These are phyloP conservation scores for Tulasnella sp. DNA, from an alignment of 768 basidiomycete species.

Conservation along the genomic window DNA sequence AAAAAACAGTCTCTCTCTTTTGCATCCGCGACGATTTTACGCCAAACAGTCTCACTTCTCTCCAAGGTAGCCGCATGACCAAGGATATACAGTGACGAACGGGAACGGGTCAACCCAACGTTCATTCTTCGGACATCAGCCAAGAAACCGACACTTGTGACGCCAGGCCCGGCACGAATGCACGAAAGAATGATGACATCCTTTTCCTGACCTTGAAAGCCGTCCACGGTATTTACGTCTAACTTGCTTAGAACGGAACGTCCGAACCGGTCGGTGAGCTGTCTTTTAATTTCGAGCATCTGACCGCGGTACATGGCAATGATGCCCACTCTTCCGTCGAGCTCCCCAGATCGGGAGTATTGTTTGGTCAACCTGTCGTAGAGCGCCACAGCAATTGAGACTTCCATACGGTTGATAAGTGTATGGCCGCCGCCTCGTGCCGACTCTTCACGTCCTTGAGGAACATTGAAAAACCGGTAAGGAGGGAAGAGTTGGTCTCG, in stretches of 20 bases:
- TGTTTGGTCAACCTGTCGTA: slow-evolving; percentile 60
- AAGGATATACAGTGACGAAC: slow-evolving; percentile 86
- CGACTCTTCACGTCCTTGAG: slow-evolving; percentile 46
- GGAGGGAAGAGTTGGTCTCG: slow-evolving; percentile 59
- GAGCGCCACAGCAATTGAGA: slow-evolving; percentile 59
- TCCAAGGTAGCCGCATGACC: slow-evolving; percentile 86
- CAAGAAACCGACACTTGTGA: slow-evolving; percentile 78
- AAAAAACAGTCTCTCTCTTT: slow-evolving; percentile 48
- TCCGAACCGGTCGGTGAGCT: slow-evolving; percentile 65
- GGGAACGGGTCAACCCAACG: slow-evolving; percentile 95
- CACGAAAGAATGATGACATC: slow-evolving; percentile 96
- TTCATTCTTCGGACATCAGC: slow-evolving; percentile 89
- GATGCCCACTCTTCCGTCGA: slow-evolving; percentile 51
- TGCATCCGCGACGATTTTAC: slow-evolving; percentile 65
- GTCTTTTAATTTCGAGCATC: slow-evolving; percentile 54
- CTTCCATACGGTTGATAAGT: slow-evolving; percentile 64
- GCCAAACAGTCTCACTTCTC: slow-evolving; percentile 73
- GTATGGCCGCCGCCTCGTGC: slow-evolving; percentile 49
- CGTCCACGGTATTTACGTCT: slow-evolving; percentile 96
- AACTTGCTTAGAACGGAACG: slow-evolving; percentile 53
- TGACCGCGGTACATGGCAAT: slow-evolving; percentile 96
- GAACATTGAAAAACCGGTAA: slow-evolving; percentile 84
- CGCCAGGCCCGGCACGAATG: slow-evolving; percentile 83
- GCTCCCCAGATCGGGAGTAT: slow-evolving; percentile 37
- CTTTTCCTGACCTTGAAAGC: slow-evolving; percentile 99